Evolutionary conservation across 495 filamentous ascomycete genomes (phyloP).

Genomic region (Hyphodiscus hymeniophilus): DNA sequence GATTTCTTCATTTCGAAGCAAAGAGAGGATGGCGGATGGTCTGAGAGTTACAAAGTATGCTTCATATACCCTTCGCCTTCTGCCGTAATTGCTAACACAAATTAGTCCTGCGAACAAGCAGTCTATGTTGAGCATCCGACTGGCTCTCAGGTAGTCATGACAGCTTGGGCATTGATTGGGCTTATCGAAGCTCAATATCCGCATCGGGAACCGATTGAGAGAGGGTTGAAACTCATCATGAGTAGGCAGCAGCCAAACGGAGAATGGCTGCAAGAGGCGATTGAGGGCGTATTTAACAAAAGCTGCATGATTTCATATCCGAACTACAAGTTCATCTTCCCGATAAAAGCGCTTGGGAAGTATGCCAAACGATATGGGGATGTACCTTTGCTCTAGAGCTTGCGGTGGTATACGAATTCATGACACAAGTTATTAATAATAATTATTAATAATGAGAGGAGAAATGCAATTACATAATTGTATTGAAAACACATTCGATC

Average conservation of each 20-base stretch:
- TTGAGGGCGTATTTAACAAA: slow-evolving; percentile 98
- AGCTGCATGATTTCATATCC: slow-evolving; percentile 99
- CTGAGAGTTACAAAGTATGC: slow-evolving; percentile 81
- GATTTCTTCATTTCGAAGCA: slow-evolving; percentile 80
- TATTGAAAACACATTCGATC: no score
- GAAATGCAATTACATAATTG: no score
- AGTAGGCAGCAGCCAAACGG: slow-evolving; percentile 76
- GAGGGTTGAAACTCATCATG: slow-evolving; percentile 76
- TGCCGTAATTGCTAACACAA: slow-evolving; percentile 1
- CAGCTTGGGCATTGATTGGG: slow-evolving; percentile 81
- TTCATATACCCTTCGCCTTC: slow-evolving; percentile 23
- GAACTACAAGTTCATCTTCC: slow-evolving; percentile 97
- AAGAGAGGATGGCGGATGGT: slow-evolving; percentile 88
- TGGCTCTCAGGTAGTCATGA: slow-evolving; percentile 83
- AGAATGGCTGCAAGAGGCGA: slow-evolving; percentile 91
- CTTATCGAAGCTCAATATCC: slow-evolving; percentile 83
- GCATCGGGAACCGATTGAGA: slow-evolving; percentile 60
- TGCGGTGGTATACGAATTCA: no score
- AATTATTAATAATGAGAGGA: no score
- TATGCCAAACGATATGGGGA: slow-evolving; percentile 72
- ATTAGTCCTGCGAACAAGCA: slow-evolving; percentile 46
- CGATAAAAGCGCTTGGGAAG: slow-evolving; percentile 85
- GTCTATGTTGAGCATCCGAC: slow-evolving; percentile 41
- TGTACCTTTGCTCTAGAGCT: slow-evolving; percentile 12
- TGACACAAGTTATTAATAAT: no score